Evolutionary conservation across 345 rosid species (phyloP), one percentile per base, ranked within the genome.

Genomic region (Gossypium turneri): DNA sequence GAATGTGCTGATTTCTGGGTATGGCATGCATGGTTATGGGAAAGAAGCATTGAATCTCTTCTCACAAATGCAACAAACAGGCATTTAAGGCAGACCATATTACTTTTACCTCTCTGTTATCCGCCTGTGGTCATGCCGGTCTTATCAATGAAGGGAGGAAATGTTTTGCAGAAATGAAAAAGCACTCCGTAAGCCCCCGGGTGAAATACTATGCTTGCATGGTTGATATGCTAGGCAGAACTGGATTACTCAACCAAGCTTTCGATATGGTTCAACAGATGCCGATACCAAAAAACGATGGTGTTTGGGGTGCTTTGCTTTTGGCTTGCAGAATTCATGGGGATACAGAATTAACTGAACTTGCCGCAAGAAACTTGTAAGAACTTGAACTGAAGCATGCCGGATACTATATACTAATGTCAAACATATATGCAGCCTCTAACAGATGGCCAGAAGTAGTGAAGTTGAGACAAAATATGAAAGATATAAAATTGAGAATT

Each of bases 151-250:
- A 90, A 77, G 94, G 92, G 12, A 85, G 80, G 44, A 79, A 75
- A 75, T 86, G 81, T 78, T 88, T 90, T 71, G 70, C 78, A 20
- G 77, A 80, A 24, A 86, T 90, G 88, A 62, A 27, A 45, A 80
- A 77, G 73, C 73, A 81, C 45, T 79, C 80, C 10, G 78, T 84
- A 41, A 78, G 70, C 43, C 85, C 78, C 9, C 79, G 80, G 67
- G 73, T 63, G 34, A 86, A 86, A 69, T 89, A 90, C 78, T 88
- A 78, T 76, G 84, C 90, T 80, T 88, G 91, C 77, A 80, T 88
- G 89, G 90, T 85, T 24, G 92, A 88, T 76, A 82, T 90, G 82
- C 85, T 88, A 53, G 90, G 94, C 29, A 84, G 89, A 76, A 89
- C 87, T 16, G 90, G 90, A 72, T 78, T 76, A 56, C 75, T 88